Percentiles rank a stretch among this genome's conserved stretches.
Evolutionary conservation across 805 yeast species (phyloP).

Genomic region (Hanseniaspora pseudoguilliermondii): DNA sequence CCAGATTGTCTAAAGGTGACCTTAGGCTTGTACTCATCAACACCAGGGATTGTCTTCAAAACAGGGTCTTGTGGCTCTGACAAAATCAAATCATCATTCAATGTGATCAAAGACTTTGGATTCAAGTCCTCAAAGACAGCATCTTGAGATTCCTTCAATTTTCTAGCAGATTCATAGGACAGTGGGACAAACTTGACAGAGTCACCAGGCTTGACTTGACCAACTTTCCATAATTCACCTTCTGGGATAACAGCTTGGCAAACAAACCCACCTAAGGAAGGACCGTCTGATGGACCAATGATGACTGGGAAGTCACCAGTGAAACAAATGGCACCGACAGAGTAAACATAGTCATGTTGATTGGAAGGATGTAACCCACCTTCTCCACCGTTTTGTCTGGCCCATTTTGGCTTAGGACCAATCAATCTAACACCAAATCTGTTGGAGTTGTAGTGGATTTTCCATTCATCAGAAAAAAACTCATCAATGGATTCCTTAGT

Average conservation of each 20-base stretch:
- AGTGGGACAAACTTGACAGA: constrained; percentile 68
- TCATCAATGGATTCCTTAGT: constrained; percentile 56
- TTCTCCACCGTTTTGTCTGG: constrained; percentile 90
- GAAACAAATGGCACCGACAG: constrained; percentile 91
- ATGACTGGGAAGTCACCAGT: constrained; percentile 98
- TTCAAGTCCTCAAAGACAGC: constrained; percentile 30
- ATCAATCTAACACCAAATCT: constrained; percentile 89
- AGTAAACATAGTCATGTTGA: constrained; percentile 93
- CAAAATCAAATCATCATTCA: constrained; percentile 27
- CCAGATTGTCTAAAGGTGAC: constrained; percentile 94
- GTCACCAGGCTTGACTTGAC: constrained; percentile 95
- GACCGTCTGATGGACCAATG: constrained; percentile 84
- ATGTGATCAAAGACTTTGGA: constrained; percentile 17
- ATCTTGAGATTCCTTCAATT: constrained; percentile 52
- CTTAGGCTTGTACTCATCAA: constrained; percentile 43
- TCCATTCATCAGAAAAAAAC: constrained; percentile 74
- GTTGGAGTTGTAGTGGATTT: constrained; percentile 92
- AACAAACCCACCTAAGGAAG: constrained; percentile 93
- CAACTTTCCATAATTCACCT: constrained; percentile 97
- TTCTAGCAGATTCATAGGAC: constrained; percentile 52
- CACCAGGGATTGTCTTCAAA: constrained; percentile 38
- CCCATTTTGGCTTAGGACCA: constrained; percentile 97
- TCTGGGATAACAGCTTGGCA: constrained; percentile 93
- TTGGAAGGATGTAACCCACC: constrained; percentile 98
- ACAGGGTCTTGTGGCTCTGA: constrained; percentile 57